Conservation (phyloP, 225 moss, liverwort and hornwort genomes). For the Physcomitrellopsis africana region DNA sequence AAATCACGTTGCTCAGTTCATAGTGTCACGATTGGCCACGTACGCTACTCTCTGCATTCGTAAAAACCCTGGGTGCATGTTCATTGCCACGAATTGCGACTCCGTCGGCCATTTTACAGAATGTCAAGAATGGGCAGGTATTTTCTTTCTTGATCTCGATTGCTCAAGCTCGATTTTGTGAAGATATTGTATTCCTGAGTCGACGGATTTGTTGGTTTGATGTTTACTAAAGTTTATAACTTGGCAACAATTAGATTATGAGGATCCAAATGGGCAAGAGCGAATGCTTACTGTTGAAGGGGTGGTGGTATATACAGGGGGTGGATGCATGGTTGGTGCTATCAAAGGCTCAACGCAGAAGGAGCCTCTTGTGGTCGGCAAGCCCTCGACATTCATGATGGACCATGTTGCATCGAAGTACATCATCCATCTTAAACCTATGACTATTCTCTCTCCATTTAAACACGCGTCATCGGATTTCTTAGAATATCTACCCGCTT, state of each 20-base stretch:
- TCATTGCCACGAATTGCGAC: slow-evolving; percentile 82
- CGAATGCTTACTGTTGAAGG: not conserved
- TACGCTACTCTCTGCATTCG: slow-evolving; percentile 79
- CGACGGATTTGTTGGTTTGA: not conserved
- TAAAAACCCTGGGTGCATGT: slow-evolving; percentile 49
- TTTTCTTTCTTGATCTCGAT: not conserved
- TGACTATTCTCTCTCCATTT: not conserved
- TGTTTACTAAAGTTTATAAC: not conserved
- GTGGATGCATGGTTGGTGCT: slow-evolving; percentile 81
- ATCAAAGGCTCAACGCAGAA: slow-evolving; percentile 74
- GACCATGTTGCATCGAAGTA: slow-evolving; percentile 75
- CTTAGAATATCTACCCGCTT: not conserved
- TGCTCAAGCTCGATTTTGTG: not conserved
- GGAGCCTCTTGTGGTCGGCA: slow-evolving; percentile 79
- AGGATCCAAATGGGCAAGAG: not conserved
- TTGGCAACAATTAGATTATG: slow-evolving; percentile 12
- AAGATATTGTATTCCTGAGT: not conserved
- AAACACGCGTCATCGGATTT: not conserved
- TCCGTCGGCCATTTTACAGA: slow-evolving; percentile 73
- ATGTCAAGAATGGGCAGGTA: slow-evolving; percentile 69
- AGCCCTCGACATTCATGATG: slow-evolving; percentile 85
- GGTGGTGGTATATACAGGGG: slow-evolving; percentile 35
- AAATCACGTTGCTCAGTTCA: not conserved
- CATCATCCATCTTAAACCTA: not conserved
- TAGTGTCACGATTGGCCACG: slow-evolving; percentile 27